Conservation (phyloP, 2,329 filamentous ascomycete species). For the Ophiostoma populinum region DNA sequence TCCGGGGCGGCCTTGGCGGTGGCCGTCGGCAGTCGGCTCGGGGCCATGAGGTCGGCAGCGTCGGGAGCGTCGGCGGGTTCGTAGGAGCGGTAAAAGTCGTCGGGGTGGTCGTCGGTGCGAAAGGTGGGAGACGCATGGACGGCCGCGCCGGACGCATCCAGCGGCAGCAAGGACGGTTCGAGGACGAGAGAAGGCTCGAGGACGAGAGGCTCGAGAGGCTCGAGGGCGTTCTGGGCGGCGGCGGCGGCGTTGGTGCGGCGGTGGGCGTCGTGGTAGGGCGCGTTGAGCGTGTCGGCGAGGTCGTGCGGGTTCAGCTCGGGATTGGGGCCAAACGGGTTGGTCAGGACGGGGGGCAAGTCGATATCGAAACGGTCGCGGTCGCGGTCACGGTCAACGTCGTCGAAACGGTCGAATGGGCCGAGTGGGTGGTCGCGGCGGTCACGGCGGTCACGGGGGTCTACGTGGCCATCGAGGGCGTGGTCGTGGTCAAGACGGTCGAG, state of each 20-base stretch:
- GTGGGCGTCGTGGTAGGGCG: neutral
- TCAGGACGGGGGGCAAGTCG: neutral
- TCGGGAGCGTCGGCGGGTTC: slow-evolving; percentile 1
- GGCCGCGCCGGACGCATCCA: neutral
- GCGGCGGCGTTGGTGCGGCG: neutral
- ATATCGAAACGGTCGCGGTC: neutral
- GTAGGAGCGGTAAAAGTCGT: slow-evolving; percentile 12
- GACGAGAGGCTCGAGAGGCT: no score
- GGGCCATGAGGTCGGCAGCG: slow-evolving; percentile 21
- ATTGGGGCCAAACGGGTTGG: neutral
- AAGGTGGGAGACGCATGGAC: neutral
- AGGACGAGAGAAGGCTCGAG: no score
- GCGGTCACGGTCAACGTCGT: slow-evolving; percentile 9
- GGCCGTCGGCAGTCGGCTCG: slow-evolving; percentile 18
- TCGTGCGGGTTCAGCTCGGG: neutral
- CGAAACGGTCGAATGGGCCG: slow-evolving; percentile 10
- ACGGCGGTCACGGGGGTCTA: slow-evolving; percentile 1
- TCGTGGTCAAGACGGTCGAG: slow-evolving; percentile 12
- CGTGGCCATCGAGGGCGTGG: neutral
- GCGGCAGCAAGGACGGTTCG: slow-evolving; percentile 4
- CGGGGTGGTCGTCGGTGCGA: slow-evolving; percentile 4
- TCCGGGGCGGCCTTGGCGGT: slow-evolving; percentile 18
- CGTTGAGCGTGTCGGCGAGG: slow-evolving; percentile 10
- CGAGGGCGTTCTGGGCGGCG: neutral
- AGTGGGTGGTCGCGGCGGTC: slow-evolving; percentile 5